Evolutionary conservation across 768 basidiomycete genomes (phyloP).

Genomic region (Inosperma sp.): DNA sequence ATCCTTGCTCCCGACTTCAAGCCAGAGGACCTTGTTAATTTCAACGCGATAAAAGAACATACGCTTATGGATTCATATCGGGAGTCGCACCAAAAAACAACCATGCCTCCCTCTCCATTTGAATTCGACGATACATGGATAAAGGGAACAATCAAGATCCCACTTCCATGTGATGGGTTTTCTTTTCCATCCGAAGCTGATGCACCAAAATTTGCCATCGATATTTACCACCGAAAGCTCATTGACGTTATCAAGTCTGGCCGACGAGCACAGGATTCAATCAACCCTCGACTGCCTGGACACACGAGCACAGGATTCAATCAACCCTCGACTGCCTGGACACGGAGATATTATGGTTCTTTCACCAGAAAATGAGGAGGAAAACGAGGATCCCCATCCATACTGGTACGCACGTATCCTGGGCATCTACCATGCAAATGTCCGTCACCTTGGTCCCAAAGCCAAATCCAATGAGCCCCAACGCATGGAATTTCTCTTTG

Average conservation of each 20-base stretch:
- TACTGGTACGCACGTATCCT: slow-evolving; percentile 30
- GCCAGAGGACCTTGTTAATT: slow-evolving; percentile 16
- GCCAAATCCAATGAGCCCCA: not conserved
- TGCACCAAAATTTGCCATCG: slow-evolving; percentile 28
- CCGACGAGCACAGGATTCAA: slow-evolving; percentile 33
- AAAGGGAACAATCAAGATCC: slow-evolving; percentile 18
- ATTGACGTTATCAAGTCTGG: slow-evolving; percentile 18
- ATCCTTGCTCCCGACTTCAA: slow-evolving; percentile 24
- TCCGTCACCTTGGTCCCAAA: slow-evolving; percentile 12
- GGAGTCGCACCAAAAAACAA: not conserved
- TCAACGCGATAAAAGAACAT: slow-evolving; percentile 16
- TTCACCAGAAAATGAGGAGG: slow-evolving; percentile 14
- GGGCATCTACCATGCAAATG: slow-evolving; percentile 27
- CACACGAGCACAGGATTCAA: slow-evolving; percentile 34
- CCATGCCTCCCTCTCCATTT: slow-evolving; percentile 7
- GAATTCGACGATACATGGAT: slow-evolving; percentile 22
- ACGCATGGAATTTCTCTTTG: slow-evolving; percentile 13
- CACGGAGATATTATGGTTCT: slow-evolving; percentile 31
- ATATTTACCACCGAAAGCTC: slow-evolving; percentile 24
- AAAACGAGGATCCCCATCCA: slow-evolving; percentile 18
- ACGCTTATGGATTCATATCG: slow-evolving; percentile 11
- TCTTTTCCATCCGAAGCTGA: slow-evolving; percentile 18
- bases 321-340: slow-evolving; percentile 26
- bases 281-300: slow-evolving; percentile 26
- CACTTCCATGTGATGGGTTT: slow-evolving; percentile 17